Percentiles rank a stretch among this genome's conserved stretches.
phyloP scores from a whole-genome alignment of 2,329 filamentous ascomycete species.

The Talaromyces funiculosus region DNA sequence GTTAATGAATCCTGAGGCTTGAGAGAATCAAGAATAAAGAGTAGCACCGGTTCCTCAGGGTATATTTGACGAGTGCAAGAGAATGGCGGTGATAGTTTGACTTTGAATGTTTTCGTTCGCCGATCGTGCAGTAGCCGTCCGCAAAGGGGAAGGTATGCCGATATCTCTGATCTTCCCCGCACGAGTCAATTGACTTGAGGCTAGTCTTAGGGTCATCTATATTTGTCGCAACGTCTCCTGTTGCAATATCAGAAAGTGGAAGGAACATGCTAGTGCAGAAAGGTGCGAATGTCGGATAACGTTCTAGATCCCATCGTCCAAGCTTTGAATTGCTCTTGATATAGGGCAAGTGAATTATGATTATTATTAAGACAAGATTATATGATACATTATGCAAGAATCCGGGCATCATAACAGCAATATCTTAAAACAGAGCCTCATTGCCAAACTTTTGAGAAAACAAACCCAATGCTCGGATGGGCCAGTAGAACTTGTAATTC shows the following conservation, averaged over 20 bases:
- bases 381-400: neutral
- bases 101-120: neutral
- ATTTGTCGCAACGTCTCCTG: neutral
- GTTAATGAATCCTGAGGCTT: neutral
- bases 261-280: neutral
- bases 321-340: neutral
- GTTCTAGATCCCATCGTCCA: neutral
- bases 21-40: neutral
- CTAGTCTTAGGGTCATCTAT: neutral
- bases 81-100: neutral
- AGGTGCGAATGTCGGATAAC: too few relatives aligned
- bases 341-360: neutral
- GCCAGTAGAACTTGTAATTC: conserved; percentile 97
- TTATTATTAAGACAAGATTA: neutral
- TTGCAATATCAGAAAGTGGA: too few relatives aligned
- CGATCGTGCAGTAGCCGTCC: neutral
- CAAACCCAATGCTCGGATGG: conserved; percentile 88
- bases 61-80: neutral
- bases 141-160: conserved; percentile 6
- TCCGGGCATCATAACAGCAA: neutral
- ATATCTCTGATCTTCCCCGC: conserved; percentile 4
- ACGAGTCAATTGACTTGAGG: neutral
- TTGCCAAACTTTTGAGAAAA: conserved; percentile 70
- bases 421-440: conserved; percentile 45
- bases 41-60: neutral